Evolutionary conservation across 176 grass and related monocot species (phyloP).

Genomic region (Poa annua): DNA sequence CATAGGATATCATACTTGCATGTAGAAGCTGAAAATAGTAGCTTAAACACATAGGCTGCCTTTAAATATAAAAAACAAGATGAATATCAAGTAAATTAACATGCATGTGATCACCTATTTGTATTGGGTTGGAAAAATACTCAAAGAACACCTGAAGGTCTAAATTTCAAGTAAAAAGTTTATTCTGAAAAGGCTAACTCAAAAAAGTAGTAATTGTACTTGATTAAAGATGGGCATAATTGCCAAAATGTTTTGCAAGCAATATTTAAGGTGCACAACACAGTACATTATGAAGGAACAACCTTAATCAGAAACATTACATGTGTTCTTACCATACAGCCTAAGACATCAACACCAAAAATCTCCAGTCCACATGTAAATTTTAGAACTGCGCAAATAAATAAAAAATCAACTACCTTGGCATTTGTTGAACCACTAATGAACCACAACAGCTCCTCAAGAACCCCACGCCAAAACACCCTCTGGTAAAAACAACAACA

Average conservation of each 20-base stretch:
- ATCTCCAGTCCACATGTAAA: not conserved
- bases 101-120: not conserved
- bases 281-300: not conserved
- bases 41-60: not conserved
- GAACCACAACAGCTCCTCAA: constrained; percentile 94
- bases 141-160: not conserved
- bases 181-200: not conserved
- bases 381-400: not conserved
- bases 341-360: not conserved
- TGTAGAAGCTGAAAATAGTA: not conserved
- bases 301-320: not conserved
- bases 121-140: not conserved
- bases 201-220: not conserved
- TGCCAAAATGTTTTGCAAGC: not conserved
- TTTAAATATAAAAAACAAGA: not conserved
- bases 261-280: not conserved
- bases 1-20: not conserved
- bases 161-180: not conserved
- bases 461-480: constrained; percentile 87
- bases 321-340: not conserved
- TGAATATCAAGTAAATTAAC: not conserved
- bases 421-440: constrained; percentile 92
- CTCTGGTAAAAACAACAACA: constrained; percentile 53
- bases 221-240: not conserved
- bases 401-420: constrained; percentile 57